Evolutionary conservation across 2,329 filamentous ascomycete species (phyloP).

Genomic region (Xylaria sp.): DNA sequence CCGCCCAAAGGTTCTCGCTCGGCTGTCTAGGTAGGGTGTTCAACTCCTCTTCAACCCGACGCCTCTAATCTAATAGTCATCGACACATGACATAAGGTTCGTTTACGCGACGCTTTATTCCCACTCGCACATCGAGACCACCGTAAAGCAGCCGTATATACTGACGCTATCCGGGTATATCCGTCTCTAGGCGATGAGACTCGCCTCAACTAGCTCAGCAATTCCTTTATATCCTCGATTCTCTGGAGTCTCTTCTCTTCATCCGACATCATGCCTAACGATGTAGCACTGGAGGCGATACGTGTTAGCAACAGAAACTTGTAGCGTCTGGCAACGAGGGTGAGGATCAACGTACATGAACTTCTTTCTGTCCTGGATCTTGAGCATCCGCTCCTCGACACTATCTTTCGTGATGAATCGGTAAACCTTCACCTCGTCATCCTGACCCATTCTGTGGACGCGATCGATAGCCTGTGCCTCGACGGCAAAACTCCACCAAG

Average conservation of each 20-base stretch:
- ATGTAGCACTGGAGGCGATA: constrained; percentile 70
- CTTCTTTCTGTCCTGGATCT: constrained; percentile 93
- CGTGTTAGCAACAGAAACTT: constrained; percentile 23
- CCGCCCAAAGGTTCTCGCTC: no score
- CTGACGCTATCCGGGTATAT: background rate
- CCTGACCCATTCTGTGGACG: constrained; percentile 95
- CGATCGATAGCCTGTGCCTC: constrained; percentile 98
- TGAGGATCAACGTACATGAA: constrained; percentile 68
- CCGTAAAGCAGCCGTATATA: background rate
- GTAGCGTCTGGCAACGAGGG: constrained; percentile 2
- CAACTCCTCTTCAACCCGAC: background rate
- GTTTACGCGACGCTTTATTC: background rate
- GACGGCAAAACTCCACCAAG: constrained; percentile 98
- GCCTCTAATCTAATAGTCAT: background rate
- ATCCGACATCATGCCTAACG: constrained; percentile 90
- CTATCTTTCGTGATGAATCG: constrained; percentile 88
- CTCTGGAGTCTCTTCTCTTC: constrained; percentile 89
- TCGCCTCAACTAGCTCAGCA: constrained; percentile 62
- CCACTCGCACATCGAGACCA: background rate
- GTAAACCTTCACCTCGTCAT: constrained; percentile 80
- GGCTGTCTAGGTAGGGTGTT: no score
- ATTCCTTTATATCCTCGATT: constrained; percentile 91
- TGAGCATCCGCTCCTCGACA: constrained; percentile 94
- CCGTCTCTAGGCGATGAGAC: background rate
- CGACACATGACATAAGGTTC: background rate